These are phyloP conservation scores for Pseudogymnoascus sp. DNA, from an alignment of 2,329 filamentous ascomycete species.

Conservation along the genomic window DNA sequence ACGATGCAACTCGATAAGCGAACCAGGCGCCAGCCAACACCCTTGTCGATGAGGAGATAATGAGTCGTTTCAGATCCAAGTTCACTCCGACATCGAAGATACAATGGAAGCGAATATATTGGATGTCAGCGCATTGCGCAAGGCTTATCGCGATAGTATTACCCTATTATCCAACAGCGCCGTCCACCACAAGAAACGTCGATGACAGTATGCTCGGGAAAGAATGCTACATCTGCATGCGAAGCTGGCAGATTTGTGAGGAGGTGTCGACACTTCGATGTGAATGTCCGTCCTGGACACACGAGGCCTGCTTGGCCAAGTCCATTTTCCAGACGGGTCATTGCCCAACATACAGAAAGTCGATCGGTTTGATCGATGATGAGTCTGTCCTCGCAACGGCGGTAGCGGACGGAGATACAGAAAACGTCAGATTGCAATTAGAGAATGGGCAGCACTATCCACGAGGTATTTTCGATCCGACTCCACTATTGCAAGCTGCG, in stretches of 20 bases:
- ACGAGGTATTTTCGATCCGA: not conserved
- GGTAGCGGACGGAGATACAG: not conserved
- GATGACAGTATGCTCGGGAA: not conserved
- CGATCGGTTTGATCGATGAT: not conserved
- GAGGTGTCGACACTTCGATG: not conserved
- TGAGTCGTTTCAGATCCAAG: too few species aligned
- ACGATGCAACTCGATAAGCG: too few species aligned
- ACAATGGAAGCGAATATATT: too few species aligned
- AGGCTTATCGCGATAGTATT: too few species aligned
- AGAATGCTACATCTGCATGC: not conserved
- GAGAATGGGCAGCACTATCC: not conserved
- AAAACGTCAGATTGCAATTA: not conserved
- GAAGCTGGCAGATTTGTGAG: not conserved
- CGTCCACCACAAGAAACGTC: too few species aligned
- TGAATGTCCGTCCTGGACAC: not conserved
- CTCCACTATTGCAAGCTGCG: conserved; percentile 10
- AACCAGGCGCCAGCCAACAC: too few species aligned
- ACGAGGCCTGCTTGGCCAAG: not conserved
- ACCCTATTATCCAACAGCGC: too few species aligned
- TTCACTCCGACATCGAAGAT: too few species aligned
- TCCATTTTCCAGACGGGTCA: not conserved
- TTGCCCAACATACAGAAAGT: not conserved
- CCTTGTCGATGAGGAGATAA: too few species aligned
- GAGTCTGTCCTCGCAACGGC: not conserved
- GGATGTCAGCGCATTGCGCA: too few species aligned